These are phyloP conservation scores for Ramalina peruviana DNA, from an alignment of 495 filamentous ascomycete genomes.

Conservation along the genomic window DNA sequence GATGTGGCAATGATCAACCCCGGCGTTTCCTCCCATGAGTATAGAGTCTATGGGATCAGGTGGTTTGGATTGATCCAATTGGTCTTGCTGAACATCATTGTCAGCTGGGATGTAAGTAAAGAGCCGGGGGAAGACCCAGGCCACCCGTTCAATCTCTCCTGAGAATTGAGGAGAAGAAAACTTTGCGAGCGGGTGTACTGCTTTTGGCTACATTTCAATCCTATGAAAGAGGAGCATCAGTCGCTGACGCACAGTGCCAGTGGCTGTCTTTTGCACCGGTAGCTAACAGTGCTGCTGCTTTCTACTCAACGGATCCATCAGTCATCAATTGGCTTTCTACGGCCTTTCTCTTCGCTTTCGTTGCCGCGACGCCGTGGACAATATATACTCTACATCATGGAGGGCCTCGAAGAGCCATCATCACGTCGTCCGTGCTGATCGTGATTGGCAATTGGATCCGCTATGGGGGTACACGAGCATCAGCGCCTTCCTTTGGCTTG, in stretches of 20 bases:
- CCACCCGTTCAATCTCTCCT: neutral
- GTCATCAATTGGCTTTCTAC: slow-evolving; percentile 90
- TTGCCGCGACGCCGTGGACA: slow-evolving; percentile 52
- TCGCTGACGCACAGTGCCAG: slow-evolving; percentile 25
- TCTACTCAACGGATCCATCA: slow-evolving; percentile 61
- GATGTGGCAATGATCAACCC: neutral
- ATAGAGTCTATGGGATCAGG: slow-evolving; percentile 73
- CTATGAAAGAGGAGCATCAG: neutral
- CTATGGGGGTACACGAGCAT: slow-evolving; percentile 59
- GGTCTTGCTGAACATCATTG: slow-evolving; percentile 78
- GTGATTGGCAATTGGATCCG: slow-evolving; percentile 87
- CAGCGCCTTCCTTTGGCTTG: slow-evolving; percentile 44
- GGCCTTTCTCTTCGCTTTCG: slow-evolving; percentile 72
- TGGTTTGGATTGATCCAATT: slow-evolving; percentile 71
- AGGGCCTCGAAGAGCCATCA: slow-evolving; percentile 64
- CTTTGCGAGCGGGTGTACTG: neutral
- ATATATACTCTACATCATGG: slow-evolving; percentile 70
- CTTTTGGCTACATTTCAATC: neutral
- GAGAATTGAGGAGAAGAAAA: no score
- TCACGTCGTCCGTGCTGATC: slow-evolving; percentile 55
- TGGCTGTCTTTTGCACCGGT: slow-evolving; percentile 91
- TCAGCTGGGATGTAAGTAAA: slow-evolving; percentile 81
- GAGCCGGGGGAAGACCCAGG: neutral
- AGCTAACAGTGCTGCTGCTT: slow-evolving; percentile 57
- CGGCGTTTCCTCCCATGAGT: slow-evolving; percentile 19